Conservation (phyloP, 2,329 filamentous ascomycete species). For the Achaetomium macrosporum region DNA sequence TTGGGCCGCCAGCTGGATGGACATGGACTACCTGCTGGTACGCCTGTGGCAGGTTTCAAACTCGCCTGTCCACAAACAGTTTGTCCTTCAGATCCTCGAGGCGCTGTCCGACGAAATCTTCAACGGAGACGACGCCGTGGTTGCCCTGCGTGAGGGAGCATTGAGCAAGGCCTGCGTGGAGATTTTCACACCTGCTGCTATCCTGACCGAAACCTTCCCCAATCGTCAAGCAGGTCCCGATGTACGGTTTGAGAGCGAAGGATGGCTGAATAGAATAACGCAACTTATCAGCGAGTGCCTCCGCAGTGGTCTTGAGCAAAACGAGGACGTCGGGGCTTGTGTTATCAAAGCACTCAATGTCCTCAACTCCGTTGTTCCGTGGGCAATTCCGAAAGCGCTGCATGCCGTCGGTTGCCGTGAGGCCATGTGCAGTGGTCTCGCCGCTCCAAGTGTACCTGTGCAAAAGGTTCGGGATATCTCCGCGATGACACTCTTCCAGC, state of each 20-base stretch:
- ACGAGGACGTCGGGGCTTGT: constrained; percentile 62
- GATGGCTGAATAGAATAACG: constrained; percentile 78
- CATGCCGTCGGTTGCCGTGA: constrained; percentile 63
- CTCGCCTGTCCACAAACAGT: constrained; percentile 64
- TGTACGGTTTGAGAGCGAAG: constrained; percentile 72
- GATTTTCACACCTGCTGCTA: constrained; percentile 75
- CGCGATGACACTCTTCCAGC: neutral
- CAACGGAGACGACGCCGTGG: constrained; percentile 80
- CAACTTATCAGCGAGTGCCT: constrained; percentile 70
- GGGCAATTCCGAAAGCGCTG: constrained; percentile 82
- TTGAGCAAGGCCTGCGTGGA: constrained; percentile 89
- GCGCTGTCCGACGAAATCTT: constrained; percentile 93
- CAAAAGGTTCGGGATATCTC: constrained; percentile 52
- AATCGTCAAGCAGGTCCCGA: constrained; percentile 62
- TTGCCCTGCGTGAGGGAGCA: constrained; percentile 73
- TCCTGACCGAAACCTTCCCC: constrained; percentile 71
- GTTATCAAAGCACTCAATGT: constrained; percentile 72
- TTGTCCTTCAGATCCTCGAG: constrained; percentile 84
- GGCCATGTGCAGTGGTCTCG: constrained; percentile 65
- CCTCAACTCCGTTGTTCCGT: constrained; percentile 72
- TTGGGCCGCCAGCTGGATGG: constrained; percentile 89
- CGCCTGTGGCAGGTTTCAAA: constrained; percentile 71
- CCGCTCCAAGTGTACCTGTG: constrained; percentile 62
- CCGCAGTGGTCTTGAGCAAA: constrained; percentile 56
- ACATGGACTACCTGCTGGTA: constrained; percentile 83